A percentile compares a stretch with the other conserved stretches of the same genome.
Evolutionary conservation across 2,329 filamentous ascomycete species (phyloP).

Genomic region (Aureobasidium pullulans): DNA sequence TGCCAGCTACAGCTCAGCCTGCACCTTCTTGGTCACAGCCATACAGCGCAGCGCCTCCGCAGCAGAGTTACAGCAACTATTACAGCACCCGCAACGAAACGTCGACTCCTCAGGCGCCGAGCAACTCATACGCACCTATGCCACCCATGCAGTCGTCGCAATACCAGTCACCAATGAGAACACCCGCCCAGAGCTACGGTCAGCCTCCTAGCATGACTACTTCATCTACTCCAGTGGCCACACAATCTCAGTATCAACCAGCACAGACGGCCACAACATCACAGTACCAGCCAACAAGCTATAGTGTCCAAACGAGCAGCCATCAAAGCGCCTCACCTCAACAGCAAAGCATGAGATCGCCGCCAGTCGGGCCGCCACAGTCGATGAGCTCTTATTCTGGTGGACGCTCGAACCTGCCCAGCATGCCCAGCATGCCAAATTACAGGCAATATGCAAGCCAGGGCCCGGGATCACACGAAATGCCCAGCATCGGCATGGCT

Average conservation of each 20-base stretch:
- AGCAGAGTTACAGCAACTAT: conserved; percentile 21
- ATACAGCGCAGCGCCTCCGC: conserved; percentile 18
- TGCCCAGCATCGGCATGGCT: conserved; percentile 8
- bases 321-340: conserved; percentile 11
- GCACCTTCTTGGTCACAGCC: conserved; percentile 17
- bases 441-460: conserved; percentile 8
- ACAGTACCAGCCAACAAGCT: conserved; percentile 10
- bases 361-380: background rate
- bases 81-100: conserved; percentile 20
- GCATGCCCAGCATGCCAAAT: background rate
- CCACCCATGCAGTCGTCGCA: conserved; percentile 2
- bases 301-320: background rate
- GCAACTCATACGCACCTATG: conserved; percentile 6
- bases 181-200: conserved; percentile 7
- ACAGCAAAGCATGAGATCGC: conserved; percentile 9
- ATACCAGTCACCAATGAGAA: conserved; percentile 10
- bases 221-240: conserved; percentile 5
- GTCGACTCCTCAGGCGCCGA: conserved; percentile 19
- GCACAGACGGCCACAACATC: conserved; percentile 3
- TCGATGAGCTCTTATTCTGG: background rate
- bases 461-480: conserved; percentile 1
- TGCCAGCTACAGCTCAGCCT: conserved; percentile 22
- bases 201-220: conserved; percentile 2
- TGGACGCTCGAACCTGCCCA: conserved; percentile 4
- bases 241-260: conserved; percentile 4